These are phyloP conservation scores for Fagopyrum esculentum DNA, from an alignment of 148 eudicot species.

Conservation along the genomic window DNA sequence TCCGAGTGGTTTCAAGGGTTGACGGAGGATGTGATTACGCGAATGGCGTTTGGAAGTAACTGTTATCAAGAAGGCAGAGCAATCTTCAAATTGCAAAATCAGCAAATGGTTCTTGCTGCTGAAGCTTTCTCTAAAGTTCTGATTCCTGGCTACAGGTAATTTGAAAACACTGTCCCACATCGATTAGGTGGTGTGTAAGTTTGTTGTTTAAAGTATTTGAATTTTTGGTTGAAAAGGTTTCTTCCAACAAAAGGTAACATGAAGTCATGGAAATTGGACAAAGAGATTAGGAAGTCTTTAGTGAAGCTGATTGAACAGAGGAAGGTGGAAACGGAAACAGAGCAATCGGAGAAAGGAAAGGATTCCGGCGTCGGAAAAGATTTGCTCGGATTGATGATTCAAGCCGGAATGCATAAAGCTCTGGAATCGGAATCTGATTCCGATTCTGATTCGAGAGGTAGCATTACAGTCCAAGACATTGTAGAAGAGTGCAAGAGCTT, in stretches of 20 bases:
- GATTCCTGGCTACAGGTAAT: constrained; percentile 83
- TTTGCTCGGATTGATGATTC: constrained; percentile 79
- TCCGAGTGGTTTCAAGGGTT: constrained; percentile 65
- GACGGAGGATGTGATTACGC: constrained; percentile 67
- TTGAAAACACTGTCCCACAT: too few species aligned
- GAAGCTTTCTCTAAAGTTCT: constrained; percentile 77
- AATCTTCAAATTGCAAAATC: constrained; percentile 62
- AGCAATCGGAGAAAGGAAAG: constrained; percentile 8
- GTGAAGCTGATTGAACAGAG: constrained; percentile 53
- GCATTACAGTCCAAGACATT: constrained; percentile 61
- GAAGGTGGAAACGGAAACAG: constrained; percentile 19
- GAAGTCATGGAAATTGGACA: constrained; percentile 72
- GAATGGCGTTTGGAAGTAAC: constrained; percentile 76
- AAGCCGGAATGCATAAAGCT: constrained; percentile 32
- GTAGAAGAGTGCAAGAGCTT: constrained; percentile 96
- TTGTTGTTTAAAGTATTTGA: background rate
- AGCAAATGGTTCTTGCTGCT: constrained; percentile 68
- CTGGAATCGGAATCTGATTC: background rate
- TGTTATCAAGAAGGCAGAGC: constrained; percentile 70
- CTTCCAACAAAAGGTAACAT: constrained; percentile 68
- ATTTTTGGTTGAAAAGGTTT: constrained; percentile 34
- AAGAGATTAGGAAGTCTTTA: constrained; percentile 58
- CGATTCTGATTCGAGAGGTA: background rate
- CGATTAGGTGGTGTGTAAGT: too few species aligned
- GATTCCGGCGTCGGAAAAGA: constrained; percentile 35